Conservation (phyloP, 306 rosid species). For the Urtica urens region DNA sequence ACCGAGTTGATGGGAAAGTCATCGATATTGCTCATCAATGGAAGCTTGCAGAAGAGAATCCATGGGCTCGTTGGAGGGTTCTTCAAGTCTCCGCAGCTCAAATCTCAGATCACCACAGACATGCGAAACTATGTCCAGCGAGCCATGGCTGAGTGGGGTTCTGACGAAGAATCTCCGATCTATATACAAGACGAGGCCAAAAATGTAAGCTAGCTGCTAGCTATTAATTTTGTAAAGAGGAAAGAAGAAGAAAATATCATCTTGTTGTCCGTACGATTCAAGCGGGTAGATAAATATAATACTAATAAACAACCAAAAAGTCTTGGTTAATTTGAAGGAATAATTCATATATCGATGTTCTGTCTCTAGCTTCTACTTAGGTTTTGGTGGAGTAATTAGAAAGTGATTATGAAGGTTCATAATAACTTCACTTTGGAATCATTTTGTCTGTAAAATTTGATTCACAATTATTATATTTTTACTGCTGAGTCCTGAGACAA, state of each 20-base stretch:
- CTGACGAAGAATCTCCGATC: constrained; percentile 43
- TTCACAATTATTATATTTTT: constrained; percentile 27
- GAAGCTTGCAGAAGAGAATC: constrained; percentile 82
- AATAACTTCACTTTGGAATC: constrained; percentile 38
- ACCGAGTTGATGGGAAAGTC: constrained; percentile 88
- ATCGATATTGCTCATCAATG: constrained; percentile 84
- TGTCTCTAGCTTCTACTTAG: constrained; percentile 33
- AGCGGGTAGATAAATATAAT: not conserved
- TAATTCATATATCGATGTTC: constrained; percentile 11
- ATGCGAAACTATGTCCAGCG: constrained; percentile 59
- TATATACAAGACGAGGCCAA: constrained; percentile 79
- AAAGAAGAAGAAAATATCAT: constrained; percentile 28
- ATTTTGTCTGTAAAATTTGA: constrained; percentile 37
- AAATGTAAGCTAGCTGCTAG: constrained; percentile 37
- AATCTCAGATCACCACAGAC: constrained; percentile 72
- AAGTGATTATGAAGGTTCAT: constrained; percentile 30
- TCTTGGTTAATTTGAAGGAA: not conserved
- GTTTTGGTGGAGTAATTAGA: no score
- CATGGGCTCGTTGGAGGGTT: constrained; percentile 92
- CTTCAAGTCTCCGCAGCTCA: constrained; percentile 79
- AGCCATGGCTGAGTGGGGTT: constrained; percentile 69
- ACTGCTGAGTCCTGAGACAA: constrained; percentile 12
- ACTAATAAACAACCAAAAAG: not conserved
- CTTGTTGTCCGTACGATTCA: constrained; percentile 14
- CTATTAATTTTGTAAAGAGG: constrained; percentile 4